Percentiles rank a stretch among this genome's conserved stretches.
phyloP scores from a whole-genome alignment of 169 alveolate species.

The Plasmodium sp. region DNA sequence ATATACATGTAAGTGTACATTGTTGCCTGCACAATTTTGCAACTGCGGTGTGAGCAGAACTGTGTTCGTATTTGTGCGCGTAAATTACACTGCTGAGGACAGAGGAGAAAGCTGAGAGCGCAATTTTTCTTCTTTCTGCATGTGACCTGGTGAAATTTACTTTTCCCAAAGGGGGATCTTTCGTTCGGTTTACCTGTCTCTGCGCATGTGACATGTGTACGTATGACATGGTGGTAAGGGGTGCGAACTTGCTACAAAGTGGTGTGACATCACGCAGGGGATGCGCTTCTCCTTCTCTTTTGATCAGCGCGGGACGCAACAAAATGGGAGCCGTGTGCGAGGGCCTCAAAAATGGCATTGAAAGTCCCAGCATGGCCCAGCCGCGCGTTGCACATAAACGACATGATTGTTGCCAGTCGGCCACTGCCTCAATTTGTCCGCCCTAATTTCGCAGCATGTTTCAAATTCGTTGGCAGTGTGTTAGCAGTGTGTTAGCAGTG shows the following conservation, averaged over 20 bases:
- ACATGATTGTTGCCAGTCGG: background rate
- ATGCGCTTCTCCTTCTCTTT: background rate
- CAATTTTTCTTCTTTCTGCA: background rate
- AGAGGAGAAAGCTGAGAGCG: background rate
- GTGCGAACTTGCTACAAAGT: background rate
- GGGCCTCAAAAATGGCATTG: background rate
- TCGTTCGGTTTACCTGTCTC: background rate
- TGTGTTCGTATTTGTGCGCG: background rate
- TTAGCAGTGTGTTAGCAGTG: background rate
- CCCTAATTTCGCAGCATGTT: background rate
- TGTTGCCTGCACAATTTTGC: background rate
- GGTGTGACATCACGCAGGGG: background rate
- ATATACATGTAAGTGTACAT: background rate
- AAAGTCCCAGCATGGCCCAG: background rate
- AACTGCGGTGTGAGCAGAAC: background rate
- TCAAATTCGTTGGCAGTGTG: background rate
- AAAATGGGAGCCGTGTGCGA: background rate
- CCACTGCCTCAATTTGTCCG: background rate
- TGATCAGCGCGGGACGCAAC: background rate
- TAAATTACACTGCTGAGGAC: background rate
- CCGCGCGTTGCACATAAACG: background rate
- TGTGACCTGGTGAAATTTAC: background rate
- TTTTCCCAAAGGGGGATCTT: background rate
- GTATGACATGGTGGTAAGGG: background rate
- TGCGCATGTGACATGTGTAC: background rate